Evolutionary conservation across 208 protist species (phyloP).

Genomic region (Ichthyophonus hoferi): DNA sequence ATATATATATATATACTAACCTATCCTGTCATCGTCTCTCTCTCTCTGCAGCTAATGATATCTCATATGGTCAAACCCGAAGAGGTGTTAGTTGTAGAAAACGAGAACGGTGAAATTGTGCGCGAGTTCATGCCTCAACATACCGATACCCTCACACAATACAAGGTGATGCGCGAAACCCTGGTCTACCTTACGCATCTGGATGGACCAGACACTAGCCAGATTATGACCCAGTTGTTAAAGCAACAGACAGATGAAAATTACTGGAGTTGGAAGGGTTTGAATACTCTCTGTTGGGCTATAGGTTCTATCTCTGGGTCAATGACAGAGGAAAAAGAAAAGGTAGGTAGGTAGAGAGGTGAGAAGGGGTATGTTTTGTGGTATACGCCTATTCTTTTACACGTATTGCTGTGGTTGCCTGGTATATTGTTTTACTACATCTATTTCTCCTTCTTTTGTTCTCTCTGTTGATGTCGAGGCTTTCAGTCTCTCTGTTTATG

Average conservation of each 20-base stretch:
- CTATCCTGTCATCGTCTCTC: no score
- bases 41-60: constrained; percentile 75
- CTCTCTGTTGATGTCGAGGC: no score
- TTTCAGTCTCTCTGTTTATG: no score
- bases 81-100: constrained; percentile 96
- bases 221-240: constrained; percentile 86
- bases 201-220: constrained; percentile 83
- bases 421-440: no score
- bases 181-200: constrained; percentile 93
- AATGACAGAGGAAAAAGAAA: constrained; percentile 87
- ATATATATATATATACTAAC: no score
- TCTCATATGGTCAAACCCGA: constrained; percentile 96
- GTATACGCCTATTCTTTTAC: no score
- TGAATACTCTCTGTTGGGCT: constrained; percentile 98
- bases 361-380: constrained; percentile 60
- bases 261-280: constrained; percentile 88
- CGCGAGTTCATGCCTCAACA: constrained; percentile 87
- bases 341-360: not conserved
- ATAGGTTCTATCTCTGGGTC: constrained; percentile 94
- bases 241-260: constrained; percentile 66
- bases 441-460: no score
- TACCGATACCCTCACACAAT: constrained; percentile 90
- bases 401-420: no score
- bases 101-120: constrained; percentile 93
- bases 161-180: constrained; percentile 85